phyloP scores from a whole-genome alignment of 495 filamentous ascomycete genomes.

The Aspergillus kassunensis region DNA sequence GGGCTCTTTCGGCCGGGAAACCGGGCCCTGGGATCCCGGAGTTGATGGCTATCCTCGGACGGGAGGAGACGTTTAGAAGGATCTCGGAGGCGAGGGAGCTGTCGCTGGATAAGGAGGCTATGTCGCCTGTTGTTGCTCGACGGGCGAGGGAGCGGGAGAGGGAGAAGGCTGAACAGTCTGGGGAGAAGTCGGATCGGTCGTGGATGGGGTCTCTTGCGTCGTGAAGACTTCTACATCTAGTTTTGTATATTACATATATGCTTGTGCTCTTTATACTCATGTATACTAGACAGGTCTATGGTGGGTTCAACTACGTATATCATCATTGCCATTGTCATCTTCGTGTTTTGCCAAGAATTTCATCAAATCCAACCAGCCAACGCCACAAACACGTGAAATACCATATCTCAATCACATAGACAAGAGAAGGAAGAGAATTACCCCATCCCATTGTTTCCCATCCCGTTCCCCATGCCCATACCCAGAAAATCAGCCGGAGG shows the following conservation, averaged over 20 bases:
- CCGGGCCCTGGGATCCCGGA: constrained; percentile 56
- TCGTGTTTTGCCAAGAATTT: no score
- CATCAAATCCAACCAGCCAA: no score
- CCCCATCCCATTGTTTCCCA: no score
- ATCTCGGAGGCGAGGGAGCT: constrained; percentile 44
- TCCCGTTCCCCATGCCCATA: neutral
- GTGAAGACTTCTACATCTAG: no score
- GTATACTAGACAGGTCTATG: neutral
- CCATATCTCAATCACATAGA: no score
- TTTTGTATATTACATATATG: no score
- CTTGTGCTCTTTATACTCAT: no score
- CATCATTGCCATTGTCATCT: no score
- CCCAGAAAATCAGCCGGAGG: constrained; percentile 1
- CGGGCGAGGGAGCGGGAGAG: neutral
- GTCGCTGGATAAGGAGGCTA: constrained; percentile 22
- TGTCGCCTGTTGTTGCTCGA: constrained; percentile 14
- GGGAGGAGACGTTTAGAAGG: constrained; percentile 52
- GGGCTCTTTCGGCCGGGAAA: constrained; percentile 57
- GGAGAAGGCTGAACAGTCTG: neutral
- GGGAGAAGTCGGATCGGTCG: constrained; percentile 19
- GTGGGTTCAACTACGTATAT: no score
- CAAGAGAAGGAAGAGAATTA: no score
- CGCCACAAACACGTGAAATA: no score
- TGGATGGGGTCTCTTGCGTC: constrained; percentile 42
- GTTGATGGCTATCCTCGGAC: constrained; percentile 62